phyloP scores from a whole-genome alignment of 345 rosid species.

The Isatis tinctoria region DNA sequence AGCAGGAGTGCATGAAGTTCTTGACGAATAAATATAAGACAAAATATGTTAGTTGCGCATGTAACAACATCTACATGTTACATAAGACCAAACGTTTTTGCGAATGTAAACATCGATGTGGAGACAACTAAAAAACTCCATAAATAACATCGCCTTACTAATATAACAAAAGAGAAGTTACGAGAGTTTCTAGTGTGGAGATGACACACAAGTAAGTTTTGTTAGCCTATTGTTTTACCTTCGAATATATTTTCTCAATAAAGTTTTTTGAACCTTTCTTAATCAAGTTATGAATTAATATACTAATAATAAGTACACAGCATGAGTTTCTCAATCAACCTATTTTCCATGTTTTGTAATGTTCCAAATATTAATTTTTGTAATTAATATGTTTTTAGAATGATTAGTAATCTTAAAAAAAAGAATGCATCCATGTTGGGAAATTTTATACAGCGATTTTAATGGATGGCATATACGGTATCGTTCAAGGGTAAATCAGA shows the following conservation, averaged over 20 bases:
- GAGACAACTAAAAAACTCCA: background rate
- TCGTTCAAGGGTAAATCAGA: background rate
- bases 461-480: background rate
- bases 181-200: background rate
- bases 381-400: background rate
- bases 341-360: background rate
- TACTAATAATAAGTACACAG: background rate
- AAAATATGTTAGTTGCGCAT: background rate
- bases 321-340: background rate
- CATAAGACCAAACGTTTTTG: constrained; percentile 5
- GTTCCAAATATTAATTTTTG: background rate
- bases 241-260: background rate
- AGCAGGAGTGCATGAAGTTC: background rate
- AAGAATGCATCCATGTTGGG: background rate
- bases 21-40: background rate
- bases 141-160: background rate
- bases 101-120: background rate
- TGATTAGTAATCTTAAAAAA: background rate
- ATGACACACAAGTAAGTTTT: background rate
- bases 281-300: background rate
- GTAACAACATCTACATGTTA: constrained; percentile 16
- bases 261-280: background rate
- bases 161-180: background rate
- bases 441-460: background rate
- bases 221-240: background rate